These are phyloP conservation scores for Claviceps lovelessii DNA, from an alignment of 2,329 filamentous ascomycete genomes.

Conservation along the genomic window DNA sequence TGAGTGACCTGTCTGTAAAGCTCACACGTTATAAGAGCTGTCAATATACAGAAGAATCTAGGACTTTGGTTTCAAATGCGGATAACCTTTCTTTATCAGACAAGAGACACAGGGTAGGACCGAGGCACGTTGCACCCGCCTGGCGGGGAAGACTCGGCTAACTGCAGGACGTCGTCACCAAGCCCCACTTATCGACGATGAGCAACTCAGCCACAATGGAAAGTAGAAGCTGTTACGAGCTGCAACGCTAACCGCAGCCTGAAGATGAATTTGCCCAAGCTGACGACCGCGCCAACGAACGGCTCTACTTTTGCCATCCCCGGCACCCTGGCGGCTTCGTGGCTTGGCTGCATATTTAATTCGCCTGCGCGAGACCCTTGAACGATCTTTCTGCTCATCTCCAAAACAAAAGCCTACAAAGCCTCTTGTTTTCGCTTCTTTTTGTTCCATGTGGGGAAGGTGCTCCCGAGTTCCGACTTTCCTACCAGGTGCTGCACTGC, in stretches of 20 bases:
- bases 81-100: too few relatives aligned
- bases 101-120: neutral
- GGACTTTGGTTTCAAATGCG: too few relatives aligned
- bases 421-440: neutral
- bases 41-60: too few relatives aligned
- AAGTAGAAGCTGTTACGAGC: neutral
- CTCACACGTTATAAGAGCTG: too few relatives aligned
- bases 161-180: neutral
- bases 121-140: neutral
- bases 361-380: neutral
- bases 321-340: neutral
- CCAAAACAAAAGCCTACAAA: neutral
- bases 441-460: neutral
- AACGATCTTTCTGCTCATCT: neutral
- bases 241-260: neutral
- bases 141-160: neutral
- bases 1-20: too few relatives aligned
- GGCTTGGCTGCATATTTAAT: neutral
- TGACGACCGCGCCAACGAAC: neutral
- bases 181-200: slow-evolving; percentile 4
- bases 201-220: neutral
- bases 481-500: slow-evolving; percentile 1
- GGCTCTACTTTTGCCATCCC: neutral
- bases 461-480: neutral
- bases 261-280: neutral